A percentile compares a stretch with the other conserved stretches of the same genome.
Conservation (phyloP, 345 rosid genomes). For the Syzygium jambos region DNA sequence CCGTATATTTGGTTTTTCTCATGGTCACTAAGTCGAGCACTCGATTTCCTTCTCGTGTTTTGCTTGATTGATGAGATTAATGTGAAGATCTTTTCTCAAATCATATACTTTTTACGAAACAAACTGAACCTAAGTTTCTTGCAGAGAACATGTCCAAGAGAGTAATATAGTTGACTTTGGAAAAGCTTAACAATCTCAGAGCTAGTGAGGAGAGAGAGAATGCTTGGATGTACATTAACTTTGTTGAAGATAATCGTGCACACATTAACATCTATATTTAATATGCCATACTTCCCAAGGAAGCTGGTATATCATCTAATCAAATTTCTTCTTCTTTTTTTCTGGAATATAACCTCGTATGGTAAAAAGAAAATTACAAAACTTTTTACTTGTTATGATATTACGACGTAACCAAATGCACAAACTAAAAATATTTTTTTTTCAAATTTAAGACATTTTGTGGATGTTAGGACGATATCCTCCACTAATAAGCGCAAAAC, state of each 20-base stretch:
- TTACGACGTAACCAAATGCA: not conserved
- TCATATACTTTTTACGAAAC: rapidly evolving
- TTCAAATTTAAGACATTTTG: not conserved
- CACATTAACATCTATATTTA: not conserved
- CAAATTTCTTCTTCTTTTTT: not conserved
- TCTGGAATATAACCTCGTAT: not conserved
- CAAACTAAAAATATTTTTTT: not conserved
- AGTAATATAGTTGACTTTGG: not conserved
- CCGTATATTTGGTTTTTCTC: not conserved
- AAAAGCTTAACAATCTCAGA: not conserved
- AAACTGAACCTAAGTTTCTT: too few relatives aligned
- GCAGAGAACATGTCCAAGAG: too few relatives aligned
- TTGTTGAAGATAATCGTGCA: not conserved
- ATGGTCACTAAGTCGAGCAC: not conserved
- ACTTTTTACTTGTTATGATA: not conserved
- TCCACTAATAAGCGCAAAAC: not conserved
- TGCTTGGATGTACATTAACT: not conserved
- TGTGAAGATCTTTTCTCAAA: not conserved
- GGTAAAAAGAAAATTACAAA: not conserved
- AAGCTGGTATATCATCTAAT: not conserved
- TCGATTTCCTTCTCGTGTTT: not conserved
- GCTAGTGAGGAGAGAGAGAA: not conserved
- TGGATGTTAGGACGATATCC: not conserved
- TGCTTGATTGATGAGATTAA: not conserved
- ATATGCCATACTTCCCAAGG: not conserved